Evolutionary conservation across 2,329 filamentous ascomycete genomes (phyloP), one percentile per base, ranked within the genome.

Genomic region (Talaromyces sp.): DNA sequence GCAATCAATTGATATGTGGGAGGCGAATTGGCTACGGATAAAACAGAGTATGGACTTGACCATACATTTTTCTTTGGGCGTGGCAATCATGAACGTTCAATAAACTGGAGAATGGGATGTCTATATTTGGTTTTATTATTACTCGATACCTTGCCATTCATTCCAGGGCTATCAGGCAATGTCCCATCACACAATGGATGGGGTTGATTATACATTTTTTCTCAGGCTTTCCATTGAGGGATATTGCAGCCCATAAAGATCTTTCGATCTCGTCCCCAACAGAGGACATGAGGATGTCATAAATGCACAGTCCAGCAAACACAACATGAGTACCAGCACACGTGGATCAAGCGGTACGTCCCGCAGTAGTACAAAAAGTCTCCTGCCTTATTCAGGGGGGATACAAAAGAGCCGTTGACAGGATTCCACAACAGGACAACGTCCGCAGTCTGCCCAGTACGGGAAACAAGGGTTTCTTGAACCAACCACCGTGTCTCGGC

Each of bases 291-390:
- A 49, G 35, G 19, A 55, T 22, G 48, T 37, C 39, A 29, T 27
- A 51, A n/a, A 30, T 9, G 24, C 10, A 36, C 29, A 22, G 51
- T 30, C 7, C 32, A 20, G 33, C 37, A 58, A 49, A 56, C 49
- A 56, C 47, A 30, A 32, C 51, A 42, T 29, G 47, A 49, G 30
- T 30, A 46, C 41, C 33, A 51, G 48, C 44, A 57, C 57, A 61
- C 62, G 58, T 64, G 61, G 62, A 55, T 55, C 45, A 53, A 42
- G 22, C 45, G 47, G 36, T 51, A 27, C 33, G 40, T 52, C 43
- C 45, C 45, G 16, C 49, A 22, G 40, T 51, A 27, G 33, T 40
- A 56, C 41, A 43, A 33, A 44, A 50, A 46, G 33, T 54, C 54
- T 59, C 52, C 49, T 61, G 53, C 41, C 56, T 51, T 55, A 41